Percentiles rank a stretch among this genome's conserved stretches.
These are phyloP conservation scores for Yarrowia keelungensis DNA, from an alignment of 805 yeast species.

Conservation along the genomic window DNA sequence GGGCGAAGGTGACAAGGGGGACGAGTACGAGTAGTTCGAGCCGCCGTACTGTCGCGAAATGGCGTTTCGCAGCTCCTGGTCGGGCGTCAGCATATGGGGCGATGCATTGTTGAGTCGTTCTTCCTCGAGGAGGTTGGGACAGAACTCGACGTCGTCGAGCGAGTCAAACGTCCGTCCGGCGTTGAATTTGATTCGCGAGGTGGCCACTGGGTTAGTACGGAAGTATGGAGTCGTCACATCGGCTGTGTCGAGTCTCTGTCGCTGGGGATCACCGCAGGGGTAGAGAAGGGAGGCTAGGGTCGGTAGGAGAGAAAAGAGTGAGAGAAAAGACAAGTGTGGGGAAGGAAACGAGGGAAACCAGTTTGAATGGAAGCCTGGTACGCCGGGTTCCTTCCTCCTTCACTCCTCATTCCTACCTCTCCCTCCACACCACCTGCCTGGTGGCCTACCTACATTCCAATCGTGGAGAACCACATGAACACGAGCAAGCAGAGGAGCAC, in stretches of 20 bases:
- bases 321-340: no score
- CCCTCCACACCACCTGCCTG: neutral
- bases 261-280: constrained; percentile 9
- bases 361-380: no score
- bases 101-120: constrained; percentile 33
- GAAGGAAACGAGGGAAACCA: no score
- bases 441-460: constrained; percentile 30
- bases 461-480: constrained; percentile 7
- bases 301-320: no score
- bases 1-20: constrained; percentile 33
- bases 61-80: constrained; percentile 28
- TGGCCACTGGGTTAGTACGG: constrained; percentile 31
- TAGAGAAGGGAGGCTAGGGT: neutral
- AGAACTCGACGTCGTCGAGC: constrained; percentile 72
- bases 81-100: constrained; percentile 32
- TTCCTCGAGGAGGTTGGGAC: constrained; percentile 52
- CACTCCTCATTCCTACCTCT: no score
- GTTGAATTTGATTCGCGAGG: constrained; percentile 51
- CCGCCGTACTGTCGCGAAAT: constrained; percentile 26
- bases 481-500: constrained; percentile 1
- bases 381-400: no score
- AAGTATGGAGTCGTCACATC: no score
- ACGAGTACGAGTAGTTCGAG: constrained; percentile 29
- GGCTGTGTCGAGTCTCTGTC: neutral
- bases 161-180: constrained; percentile 68